These are phyloP conservation scores for Cladosporium sp. DNA, from an alignment of 2,329 filamentous ascomycete species.

Conservation along the genomic window DNA sequence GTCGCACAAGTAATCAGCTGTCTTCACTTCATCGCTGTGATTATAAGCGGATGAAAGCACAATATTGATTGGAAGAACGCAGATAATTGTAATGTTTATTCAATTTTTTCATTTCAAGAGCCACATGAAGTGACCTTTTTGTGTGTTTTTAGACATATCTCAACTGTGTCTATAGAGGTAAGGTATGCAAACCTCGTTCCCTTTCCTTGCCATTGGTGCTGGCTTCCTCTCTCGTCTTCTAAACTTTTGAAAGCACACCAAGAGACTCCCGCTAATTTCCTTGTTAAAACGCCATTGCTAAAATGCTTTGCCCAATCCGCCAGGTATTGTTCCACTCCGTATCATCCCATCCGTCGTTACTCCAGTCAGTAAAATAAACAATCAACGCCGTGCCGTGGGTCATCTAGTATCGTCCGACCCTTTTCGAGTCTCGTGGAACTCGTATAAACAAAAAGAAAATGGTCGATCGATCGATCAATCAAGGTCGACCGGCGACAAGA, in stretches of 20 bases:
- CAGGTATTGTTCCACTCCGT: slow-evolving; percentile 10
- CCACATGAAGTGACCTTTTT: too few relatives aligned
- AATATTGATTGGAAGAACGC: too few relatives aligned
- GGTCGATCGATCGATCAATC: neutral
- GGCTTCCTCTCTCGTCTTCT: neutral
- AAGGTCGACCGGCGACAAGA: neutral
- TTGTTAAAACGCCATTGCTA: slow-evolving; percentile 40
- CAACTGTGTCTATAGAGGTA: neutral
- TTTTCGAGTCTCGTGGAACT: slow-evolving; percentile 10
- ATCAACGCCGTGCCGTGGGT: slow-evolving; percentile 4
- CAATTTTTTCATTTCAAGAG: too few relatives aligned
- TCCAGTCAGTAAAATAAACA: slow-evolving; percentile 17
- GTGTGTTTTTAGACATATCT: too few relatives aligned
- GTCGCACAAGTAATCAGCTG: too few relatives aligned
- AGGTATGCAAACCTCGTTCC: neutral
- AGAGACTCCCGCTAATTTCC: neutral
- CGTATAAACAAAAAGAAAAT: slow-evolving; percentile 3
- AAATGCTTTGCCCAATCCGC: slow-evolving; percentile 25
- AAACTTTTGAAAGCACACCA: neutral
- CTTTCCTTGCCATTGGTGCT: neutral
- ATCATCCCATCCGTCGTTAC: slow-evolving; percentile 11
- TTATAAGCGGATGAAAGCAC: too few relatives aligned
- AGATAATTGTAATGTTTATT: too few relatives aligned
- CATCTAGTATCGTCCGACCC: slow-evolving; percentile 8
- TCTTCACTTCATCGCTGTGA: too few relatives aligned